These are phyloP conservation scores for Colletotrichum lindemuthianum DNA, from an alignment of 2,329 filamentous ascomycete genomes.

Conservation along the genomic window DNA sequence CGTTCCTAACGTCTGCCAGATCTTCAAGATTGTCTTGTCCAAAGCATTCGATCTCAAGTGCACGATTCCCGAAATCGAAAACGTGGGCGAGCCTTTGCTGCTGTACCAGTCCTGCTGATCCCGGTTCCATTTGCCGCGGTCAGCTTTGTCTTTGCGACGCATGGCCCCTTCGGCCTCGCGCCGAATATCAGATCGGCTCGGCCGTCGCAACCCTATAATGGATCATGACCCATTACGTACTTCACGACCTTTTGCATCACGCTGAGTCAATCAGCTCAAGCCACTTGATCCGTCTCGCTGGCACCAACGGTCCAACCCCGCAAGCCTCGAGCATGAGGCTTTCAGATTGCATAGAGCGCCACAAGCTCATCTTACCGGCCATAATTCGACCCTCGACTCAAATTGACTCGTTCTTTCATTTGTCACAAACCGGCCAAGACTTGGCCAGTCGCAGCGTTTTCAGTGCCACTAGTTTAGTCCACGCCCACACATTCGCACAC, in stretches of 20 bases:
- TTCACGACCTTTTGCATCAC: slow-evolving; percentile 33
- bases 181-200: slow-evolving; percentile 9
- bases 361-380: slow-evolving; percentile 15
- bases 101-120: slow-evolving; percentile 78
- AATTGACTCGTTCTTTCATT: slow-evolving; percentile 25
- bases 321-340: slow-evolving; percentile 16
- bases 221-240: slow-evolving; percentile 38
- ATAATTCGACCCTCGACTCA: slow-evolving; percentile 21
- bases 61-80: slow-evolving; percentile 98
- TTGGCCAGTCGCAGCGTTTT: slow-evolving; percentile 25
- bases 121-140: neutral
- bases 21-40: slow-evolving; percentile 99
- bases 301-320: neutral
- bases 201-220: slow-evolving; percentile 28
- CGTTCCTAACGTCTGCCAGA: slow-evolving; percentile 62
- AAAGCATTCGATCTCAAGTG: slow-evolving; percentile 99
- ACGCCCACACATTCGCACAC: slow-evolving; percentile 16
- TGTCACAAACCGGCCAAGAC: slow-evolving; percentile 24
- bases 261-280: slow-evolving; percentile 26
- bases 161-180: neutral
- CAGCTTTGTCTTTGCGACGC: slow-evolving; percentile 11
- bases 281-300: slow-evolving; percentile 10
- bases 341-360: slow-evolving; percentile 24
- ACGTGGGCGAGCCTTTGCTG: slow-evolving; percentile 93
- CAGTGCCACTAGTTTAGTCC: slow-evolving; percentile 22